A percentile compares a stretch with the other conserved stretches of the same genome.
phyloP scores from a whole-genome alignment of 139 green algal species.

The Micromonas pusilla region DNA sequence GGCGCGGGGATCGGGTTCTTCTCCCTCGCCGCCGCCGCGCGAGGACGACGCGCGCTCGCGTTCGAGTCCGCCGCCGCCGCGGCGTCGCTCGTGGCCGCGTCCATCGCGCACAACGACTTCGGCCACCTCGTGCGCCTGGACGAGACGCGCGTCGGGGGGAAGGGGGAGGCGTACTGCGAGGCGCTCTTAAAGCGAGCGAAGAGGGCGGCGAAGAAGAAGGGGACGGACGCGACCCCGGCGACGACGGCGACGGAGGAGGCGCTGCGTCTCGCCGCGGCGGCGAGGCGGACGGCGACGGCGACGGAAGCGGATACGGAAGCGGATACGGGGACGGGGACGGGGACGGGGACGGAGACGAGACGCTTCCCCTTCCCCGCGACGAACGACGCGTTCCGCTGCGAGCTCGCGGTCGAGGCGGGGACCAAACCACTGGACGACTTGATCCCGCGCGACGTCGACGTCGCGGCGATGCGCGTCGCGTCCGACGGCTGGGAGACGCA shows the following conservation, averaged over 20 bases:
- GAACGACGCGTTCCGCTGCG: background rate
- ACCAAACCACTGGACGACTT: background rate
- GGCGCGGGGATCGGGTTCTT: constrained; percentile 28
- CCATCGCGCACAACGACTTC: constrained; percentile 2
- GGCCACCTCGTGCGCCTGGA: background rate
- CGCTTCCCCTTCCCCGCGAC: background rate
- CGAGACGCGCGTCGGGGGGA: background rate
- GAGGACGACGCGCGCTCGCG: constrained; percentile 14
- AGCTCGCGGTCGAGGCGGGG: background rate
- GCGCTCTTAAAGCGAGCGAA: background rate
- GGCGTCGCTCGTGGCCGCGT: background rate
- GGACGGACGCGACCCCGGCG: background rate
- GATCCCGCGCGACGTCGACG: background rate
- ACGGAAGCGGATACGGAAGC: no score
- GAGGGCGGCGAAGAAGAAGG: background rate
- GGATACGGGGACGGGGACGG: no score
- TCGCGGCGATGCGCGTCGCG: background rate
- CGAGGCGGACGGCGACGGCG: no score
- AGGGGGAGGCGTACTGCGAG: background rate
- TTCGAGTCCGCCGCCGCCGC: background rate
- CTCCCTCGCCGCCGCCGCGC: constrained; percentile 22
- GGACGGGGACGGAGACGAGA: no score
- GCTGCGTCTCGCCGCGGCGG: no score
- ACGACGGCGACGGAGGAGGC: no score
- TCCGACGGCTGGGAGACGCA: background rate